Conservation (phyloP, 2,329 filamentous ascomycete genomes). For the Talaromyces sp. region DNA sequence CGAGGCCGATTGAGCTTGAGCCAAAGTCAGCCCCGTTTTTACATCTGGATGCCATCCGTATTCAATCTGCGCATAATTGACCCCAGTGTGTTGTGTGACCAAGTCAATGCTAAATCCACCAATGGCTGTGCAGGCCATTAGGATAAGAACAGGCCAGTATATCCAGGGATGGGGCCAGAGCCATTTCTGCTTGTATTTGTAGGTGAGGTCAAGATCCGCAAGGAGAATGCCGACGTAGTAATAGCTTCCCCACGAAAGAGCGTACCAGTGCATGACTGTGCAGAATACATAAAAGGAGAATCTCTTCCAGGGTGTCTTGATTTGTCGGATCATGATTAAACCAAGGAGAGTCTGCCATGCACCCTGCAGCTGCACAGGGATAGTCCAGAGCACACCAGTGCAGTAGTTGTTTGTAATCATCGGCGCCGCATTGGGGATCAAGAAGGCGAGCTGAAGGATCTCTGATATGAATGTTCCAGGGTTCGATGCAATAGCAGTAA, state of each 20-base stretch:
- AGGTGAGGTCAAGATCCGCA: constrained; percentile 48
- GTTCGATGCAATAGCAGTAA: constrained; percentile 39
- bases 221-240: constrained; percentile 47
- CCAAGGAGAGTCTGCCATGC: constrained; percentile 46
- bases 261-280: constrained; percentile 48
- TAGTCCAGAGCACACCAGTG: constrained; percentile 51
- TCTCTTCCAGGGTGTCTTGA: constrained; percentile 48
- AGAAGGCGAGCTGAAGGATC: constrained; percentile 44
- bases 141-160: constrained; percentile 38
- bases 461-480: constrained; percentile 46
- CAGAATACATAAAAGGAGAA: constrained; percentile 44
- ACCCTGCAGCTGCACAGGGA: constrained; percentile 49
- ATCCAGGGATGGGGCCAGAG: constrained; percentile 32
- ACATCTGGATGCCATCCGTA: constrained; percentile 45
- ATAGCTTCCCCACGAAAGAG: constrained; percentile 45
- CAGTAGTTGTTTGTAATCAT: constrained; percentile 50
- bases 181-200: constrained; percentile 40
- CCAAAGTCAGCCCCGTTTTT: constrained; percentile 36
- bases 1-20: constrained; percentile 31
- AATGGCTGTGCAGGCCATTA: constrained; percentile 30
- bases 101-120: constrained; percentile 37
- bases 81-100: constrained; percentile 35
- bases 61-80: constrained; percentile 41
- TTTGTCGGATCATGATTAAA: constrained; percentile 44
- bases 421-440: constrained; percentile 49